Conservation (phyloP, 495 filamentous ascomycete genomes). For the Eremomyces bilateralis region DNA sequence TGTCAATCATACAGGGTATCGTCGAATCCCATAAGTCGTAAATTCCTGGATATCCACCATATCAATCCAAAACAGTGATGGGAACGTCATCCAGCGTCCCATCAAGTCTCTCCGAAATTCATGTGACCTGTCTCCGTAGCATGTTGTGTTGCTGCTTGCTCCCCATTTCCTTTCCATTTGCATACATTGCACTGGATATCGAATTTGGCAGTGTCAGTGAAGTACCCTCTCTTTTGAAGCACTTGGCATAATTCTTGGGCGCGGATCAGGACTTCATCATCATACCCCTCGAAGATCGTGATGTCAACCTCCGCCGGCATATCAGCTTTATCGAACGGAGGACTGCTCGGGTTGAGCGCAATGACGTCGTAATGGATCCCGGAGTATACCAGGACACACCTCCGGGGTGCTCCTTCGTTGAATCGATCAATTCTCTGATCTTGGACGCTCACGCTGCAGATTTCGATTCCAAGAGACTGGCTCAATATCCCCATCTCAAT, state of each 20-base stretch:
- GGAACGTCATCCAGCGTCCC: too few species aligned
- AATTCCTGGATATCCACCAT: too few species aligned
- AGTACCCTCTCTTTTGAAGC: slow-evolving; percentile 57
- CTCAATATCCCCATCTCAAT: slow-evolving; percentile 78
- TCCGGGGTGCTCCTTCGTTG: slow-evolving; percentile 43
- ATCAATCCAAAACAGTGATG: too few species aligned
- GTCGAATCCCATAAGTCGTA: too few species aligned
- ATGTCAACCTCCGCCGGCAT: slow-evolving; percentile 43
- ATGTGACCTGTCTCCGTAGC: slow-evolving; percentile 42
- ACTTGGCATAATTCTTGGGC: slow-evolving; percentile 53
- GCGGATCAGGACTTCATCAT: slow-evolving; percentile 44
- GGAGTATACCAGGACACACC: slow-evolving; percentile 76
- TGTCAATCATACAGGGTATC: too few species aligned
- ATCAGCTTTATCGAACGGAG: too few species aligned
- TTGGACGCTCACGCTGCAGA: slow-evolving; percentile 64
- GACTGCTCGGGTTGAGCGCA: slow-evolving; percentile 47
- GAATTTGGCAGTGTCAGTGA: slow-evolving; percentile 72
- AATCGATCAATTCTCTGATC: slow-evolving; percentile 48
- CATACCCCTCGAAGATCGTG: slow-evolving; percentile 49
- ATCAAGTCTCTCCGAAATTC: slow-evolving; percentile 54
- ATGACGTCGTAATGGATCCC: slow-evolving; percentile 95
- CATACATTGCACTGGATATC: slow-evolving; percentile 63
- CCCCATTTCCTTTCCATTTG: slow-evolving; percentile 47
- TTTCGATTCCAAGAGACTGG: slow-evolving; percentile 70
- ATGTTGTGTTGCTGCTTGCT: slow-evolving; percentile 47